Evolutionary conservation across 2,329 filamentous ascomycete genomes (phyloP), one percentile per base, ranked within the genome.

Genomic region (Paecilomyces niveus): DNA sequence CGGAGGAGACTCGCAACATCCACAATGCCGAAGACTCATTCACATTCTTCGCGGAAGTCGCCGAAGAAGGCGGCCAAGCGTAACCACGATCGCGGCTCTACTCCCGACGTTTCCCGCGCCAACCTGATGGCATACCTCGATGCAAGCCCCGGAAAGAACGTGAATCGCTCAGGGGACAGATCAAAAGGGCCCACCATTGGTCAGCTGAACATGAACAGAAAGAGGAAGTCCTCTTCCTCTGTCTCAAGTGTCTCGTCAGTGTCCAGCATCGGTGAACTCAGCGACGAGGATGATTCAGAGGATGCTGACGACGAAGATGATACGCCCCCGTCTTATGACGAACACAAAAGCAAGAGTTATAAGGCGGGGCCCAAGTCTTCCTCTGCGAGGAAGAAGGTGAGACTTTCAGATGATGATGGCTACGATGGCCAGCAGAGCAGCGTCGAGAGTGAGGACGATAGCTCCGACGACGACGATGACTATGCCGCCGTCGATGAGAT

Each of bases 401-500:
- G 66, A 67, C 64, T 69, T n/a, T 64, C 66, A 5, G 64, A 73
- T n/a, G 70, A 72, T 29, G 71, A 73, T 39, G 69, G 65, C 54
- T 69, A 67, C 24, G 69, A 68, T 21, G 69, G 62, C 31, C 68
- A 67, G 54, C 64, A 66, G 31, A 67, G 66, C 57, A 72, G 68
- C 55, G 67, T 68, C 45, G 67, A 62, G 22, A 68, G 66, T 54
- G 72, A 73, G 32, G 71, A 70, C 8, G 70, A 71, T 22, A 73
- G 69, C 61, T 88, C 84, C 62, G 85, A 87, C 60, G 89, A 29
- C 26, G 26, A 29, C 26, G 26, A 91, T 67, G 85, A 87, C 58
- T 91, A 92, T 72, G 89, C 86, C 1, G 88, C 81, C 39, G 87
- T 95, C 60, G 89, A 93, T 69, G 85, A 91, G 55, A 88, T 95